Percentiles rank a stretch among this genome's conserved stretches.
Conservation (phyloP, 2,329 filamentous ascomycete species). For the Sporothrix dimorphospora region DNA sequence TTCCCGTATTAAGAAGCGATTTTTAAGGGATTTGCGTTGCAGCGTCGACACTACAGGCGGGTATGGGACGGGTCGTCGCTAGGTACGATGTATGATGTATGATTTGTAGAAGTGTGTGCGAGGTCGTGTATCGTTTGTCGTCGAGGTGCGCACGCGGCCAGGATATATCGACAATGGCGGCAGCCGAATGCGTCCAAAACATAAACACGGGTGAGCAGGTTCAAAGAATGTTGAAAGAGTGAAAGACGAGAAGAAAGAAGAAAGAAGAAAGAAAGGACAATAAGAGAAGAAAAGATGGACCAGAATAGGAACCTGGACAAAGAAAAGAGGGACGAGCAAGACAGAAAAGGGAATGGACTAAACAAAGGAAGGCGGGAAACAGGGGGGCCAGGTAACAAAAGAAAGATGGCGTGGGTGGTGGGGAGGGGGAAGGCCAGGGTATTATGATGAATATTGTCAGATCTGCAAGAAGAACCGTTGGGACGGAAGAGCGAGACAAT, state of each 20-base stretch:
- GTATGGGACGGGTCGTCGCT: background rate
- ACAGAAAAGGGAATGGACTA: slow-evolving; percentile 11
- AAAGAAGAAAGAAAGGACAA: background rate
- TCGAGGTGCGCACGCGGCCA: background rate
- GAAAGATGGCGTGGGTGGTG: background rate
- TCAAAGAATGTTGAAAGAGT: background rate
- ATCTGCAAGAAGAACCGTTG: slow-evolving; percentile 23
- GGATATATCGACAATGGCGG: background rate
- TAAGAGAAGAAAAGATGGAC: background rate
- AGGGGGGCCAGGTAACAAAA: slow-evolving; percentile 9
- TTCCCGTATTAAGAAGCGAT: background rate
- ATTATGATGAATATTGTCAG: slow-evolving; percentile 4
- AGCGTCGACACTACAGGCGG: background rate
- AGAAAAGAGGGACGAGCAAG: background rate
- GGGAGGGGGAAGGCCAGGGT: background rate
- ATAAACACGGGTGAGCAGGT: background rate
- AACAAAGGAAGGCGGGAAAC: slow-evolving; percentile 5
- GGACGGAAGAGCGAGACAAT: slow-evolving; percentile 17
- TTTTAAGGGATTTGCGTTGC: background rate
- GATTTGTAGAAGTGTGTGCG: background rate
- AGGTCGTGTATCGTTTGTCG: background rate
- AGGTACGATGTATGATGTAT: background rate
- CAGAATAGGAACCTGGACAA: background rate
- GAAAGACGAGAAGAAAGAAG: background rate
- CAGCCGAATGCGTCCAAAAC: slow-evolving; percentile 19